Evolutionary conservation across 164 flowering plant genomes (phyloP).

Genomic region (Akebia trifoliata): DNA sequence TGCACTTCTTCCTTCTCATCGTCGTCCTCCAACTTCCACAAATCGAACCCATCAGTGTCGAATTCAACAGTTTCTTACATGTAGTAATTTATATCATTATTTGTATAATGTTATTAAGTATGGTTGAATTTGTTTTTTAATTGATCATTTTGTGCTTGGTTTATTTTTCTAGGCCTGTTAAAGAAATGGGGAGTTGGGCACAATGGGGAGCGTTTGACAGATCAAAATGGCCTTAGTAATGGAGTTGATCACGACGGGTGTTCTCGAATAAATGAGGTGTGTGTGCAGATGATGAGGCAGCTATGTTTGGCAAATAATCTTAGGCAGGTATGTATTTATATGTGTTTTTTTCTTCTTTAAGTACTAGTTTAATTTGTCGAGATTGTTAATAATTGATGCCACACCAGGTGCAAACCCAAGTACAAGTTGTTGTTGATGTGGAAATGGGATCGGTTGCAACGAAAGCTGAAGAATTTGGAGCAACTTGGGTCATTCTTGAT

Average conservation of each 20-base stretch:
- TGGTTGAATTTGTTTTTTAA: background rate
- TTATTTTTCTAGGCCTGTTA: conserved; percentile 20
- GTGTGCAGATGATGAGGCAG: conserved; percentile 30
- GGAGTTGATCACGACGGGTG: conserved; percentile 4
- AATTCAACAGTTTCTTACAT: conserved; percentile 16
- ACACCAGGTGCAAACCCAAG: conserved; percentile 29
- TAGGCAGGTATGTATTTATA: conserved; percentile 14
- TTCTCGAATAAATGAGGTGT: conserved; percentile 18
- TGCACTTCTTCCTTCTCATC: conserved; percentile 22
- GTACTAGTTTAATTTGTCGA: background rate
- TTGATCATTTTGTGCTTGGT: background rate
- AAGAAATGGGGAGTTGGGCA: conserved; percentile 23
- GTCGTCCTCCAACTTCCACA: background rate
- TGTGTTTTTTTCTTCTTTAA: background rate
- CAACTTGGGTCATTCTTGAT: conserved; percentile 39
- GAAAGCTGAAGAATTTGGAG: conserved; percentile 27
- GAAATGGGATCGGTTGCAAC: conserved; percentile 22
- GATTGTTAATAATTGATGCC: background rate
- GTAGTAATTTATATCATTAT: conserved; percentile 4
- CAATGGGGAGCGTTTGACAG: background rate
- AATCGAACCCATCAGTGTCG: conserved; percentile 5
- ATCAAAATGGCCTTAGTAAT: background rate
- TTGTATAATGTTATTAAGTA: background rate
- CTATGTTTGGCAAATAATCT: conserved; percentile 23
- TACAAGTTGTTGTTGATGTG: conserved; percentile 18